phyloP scores from a whole-genome alignment of 306 rosid species.

The Lotus japonicus region DNA sequence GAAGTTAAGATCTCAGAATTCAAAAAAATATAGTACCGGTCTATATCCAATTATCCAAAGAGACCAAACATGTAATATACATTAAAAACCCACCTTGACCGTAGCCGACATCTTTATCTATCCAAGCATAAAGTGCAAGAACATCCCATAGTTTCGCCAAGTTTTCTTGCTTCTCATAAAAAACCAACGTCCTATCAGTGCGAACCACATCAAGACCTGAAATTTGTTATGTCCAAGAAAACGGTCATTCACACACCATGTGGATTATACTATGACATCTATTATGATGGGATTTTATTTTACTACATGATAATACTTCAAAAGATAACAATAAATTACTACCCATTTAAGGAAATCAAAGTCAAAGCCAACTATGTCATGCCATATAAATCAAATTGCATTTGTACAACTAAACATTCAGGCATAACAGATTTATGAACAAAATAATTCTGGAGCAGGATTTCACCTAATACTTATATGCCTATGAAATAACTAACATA shows the following conservation, averaged over 20 bases:
- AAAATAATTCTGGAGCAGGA: background rate
- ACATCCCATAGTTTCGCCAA: slow-evolving; percentile 96
- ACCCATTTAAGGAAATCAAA: background rate
- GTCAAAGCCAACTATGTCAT: background rate
- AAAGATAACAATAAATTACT: background rate
- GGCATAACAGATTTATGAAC: slow-evolving; percentile 8
- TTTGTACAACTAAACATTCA: background rate
- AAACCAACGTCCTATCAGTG: slow-evolving; percentile 91
- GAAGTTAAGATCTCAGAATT: background rate
- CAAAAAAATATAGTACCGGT: background rate
- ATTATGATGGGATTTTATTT: background rate
- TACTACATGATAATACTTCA: slow-evolving; percentile 7
- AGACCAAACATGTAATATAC: slow-evolving; percentile 1
- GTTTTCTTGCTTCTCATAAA: slow-evolving; percentile 86
- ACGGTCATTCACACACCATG: background rate
- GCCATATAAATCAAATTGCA: slow-evolving; percentile 6
- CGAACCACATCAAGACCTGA: slow-evolving; percentile 98
- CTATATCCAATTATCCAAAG: background rate
- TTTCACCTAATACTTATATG: slow-evolving; percentile 3
- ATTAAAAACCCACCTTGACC: slow-evolving; percentile 73
- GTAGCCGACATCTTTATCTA: slow-evolving; percentile 88
- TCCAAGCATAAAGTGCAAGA: slow-evolving; percentile 95
- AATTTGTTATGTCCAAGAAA: slow-evolving; percentile 16
- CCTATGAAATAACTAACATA: background rate
- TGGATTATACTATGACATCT: background rate